Evolutionary conservation across 345 rosid species (phyloP), one percentile per base, ranked within the genome.

Genomic region (Salix viminalis): DNA sequence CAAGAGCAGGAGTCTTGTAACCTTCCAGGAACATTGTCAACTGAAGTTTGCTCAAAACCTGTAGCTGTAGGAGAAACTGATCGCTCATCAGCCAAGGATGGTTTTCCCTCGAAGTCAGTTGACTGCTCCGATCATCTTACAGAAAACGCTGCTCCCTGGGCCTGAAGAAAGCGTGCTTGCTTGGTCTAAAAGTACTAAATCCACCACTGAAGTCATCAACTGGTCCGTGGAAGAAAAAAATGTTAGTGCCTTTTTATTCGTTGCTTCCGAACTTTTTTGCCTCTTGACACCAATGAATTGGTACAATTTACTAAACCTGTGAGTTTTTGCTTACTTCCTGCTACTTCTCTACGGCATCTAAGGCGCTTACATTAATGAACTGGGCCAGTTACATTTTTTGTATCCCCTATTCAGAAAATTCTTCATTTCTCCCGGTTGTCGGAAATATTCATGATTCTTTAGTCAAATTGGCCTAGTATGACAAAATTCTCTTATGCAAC

Each of bases 401-500:
- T 34, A 70, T 23, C 26, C 26, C 50, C 70, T 15, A 34, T 65
- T 65, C 42, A 62, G 5, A 71, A 21, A 58, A 50, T 41, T 67
- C 23, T 41, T 44, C 48, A 12, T 48, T 30, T 58, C 16, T 70
- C 23, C 34, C 74, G 2, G 48, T 62, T 69, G 12, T 73, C 12
- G 42, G 44, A 36, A 16, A 77, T 68, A 46, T 36, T 67, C 72
- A 54, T 77, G 73, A 69, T 68, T 73, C 72, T 79, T 66, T 50
- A 34, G 62, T 5, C 58, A 76, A 79, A 58, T 64, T 80, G 74
- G 42, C 61, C 56, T 76, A 41, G 70, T 71, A 77, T 74, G 37
- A 77, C 79, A 80, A 83, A 75, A 73, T 77, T 85, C 83, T 87
- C 81, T 75, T 76, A 79, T 84, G 80, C 83, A 75, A 75, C 93